Evolutionary conservation across 768 basidiomycete genomes (phyloP).

Genomic region (Hebeloma cylindrosporum): DNA sequence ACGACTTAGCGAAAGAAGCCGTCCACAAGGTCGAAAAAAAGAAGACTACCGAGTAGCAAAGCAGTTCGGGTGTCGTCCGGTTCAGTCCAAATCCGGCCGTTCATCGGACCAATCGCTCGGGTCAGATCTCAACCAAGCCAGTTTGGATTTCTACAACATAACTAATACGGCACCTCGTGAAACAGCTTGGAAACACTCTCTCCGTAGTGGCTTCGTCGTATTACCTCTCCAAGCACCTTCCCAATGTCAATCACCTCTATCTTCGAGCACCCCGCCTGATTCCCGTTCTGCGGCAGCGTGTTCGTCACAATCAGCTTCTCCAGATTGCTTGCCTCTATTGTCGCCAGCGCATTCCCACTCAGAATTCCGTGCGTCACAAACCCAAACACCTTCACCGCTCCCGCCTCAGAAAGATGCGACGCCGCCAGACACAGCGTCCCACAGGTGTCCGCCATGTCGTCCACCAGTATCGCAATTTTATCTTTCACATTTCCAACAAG

Average conservation of each 20-base stretch:
- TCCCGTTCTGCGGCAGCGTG: conserved; percentile 87
- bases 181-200: conserved; percentile 89
- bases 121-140: conserved; percentile 26
- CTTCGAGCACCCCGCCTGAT: conserved; percentile 69
- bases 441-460: conserved; percentile 99
- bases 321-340: conserved; percentile 70
- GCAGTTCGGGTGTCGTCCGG: conserved; percentile 19
- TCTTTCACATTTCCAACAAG: conserved; percentile 92
- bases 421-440: conserved; percentile 94
- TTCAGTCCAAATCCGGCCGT: conserved; percentile 21
- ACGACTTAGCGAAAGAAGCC: conserved; percentile 6
- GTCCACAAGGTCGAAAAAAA: conserved; percentile 27
- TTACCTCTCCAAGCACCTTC: conserved; percentile 93
- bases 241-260: conserved; percentile 96
- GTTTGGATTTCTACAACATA: conserved; percentile 17
- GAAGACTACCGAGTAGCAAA: conserved; percentile 20
- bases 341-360: conserved; percentile 82
- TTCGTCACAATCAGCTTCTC: conserved; percentile 98
- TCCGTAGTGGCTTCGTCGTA: conserved; percentile 95
- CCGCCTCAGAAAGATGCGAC: conserved; percentile 83
- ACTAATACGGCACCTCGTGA: conserved; percentile 85
- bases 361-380: conserved; percentile 97
- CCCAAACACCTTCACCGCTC: conserved; percentile 82
- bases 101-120: conserved; percentile 27
- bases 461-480: conserved; percentile 92